Base-by-base conservation (phyloP, 2,329 filamentous ascomycete genomes). In the Knoxdaviesia proteae region DNA sequence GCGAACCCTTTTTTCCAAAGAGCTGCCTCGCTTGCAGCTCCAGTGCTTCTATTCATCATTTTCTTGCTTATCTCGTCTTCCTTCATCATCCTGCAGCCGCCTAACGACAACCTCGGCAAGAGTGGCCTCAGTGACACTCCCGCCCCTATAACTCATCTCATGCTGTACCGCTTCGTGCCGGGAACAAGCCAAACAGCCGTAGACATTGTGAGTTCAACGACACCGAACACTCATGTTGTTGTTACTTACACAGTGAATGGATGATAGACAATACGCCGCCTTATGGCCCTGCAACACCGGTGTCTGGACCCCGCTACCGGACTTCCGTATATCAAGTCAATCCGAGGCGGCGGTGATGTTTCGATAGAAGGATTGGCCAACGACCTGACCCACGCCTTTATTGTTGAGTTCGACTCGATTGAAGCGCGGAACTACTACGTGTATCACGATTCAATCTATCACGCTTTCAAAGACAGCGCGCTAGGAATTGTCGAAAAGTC, bases 361-460 rank as follows among this genome's bases (percentile, higher is more conserved):
- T 44, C 42, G 10, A 37, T 38, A 31, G 42, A 44, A 31, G 38
- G 38, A 7, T 34, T 43, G 11, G 7, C 29, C 36, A 63, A 67
- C 40, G 77, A 69, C 0, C 70, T 78, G 41, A 76, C 76, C 0
- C 80, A 86, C 53, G 75, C 65, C 0, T 84, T 84, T 47, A 67
- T 86, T 2, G 65, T 69, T 29, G 71, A 81, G 49, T 84, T 86
- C 45, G 65, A 68, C 7, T 76, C 56, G 29, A 61, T 62, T 11
- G 67, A 71, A 47, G 79, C 86, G 52, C 62, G 78, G 39, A 67
- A 75, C 46, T 84, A 82, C 51, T 86, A 84, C 53, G 57, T 80
- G 6, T 56, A 69, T 42, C 58, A 72, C 32, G 80, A 86, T 49
- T 74, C 76, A 1, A 68, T 58, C 6, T 80, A 84, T 53, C 57